phyloP scores from a whole-genome alignment of 495 filamentous ascomycete genomes.

The Coniosporium apollinis region DNA sequence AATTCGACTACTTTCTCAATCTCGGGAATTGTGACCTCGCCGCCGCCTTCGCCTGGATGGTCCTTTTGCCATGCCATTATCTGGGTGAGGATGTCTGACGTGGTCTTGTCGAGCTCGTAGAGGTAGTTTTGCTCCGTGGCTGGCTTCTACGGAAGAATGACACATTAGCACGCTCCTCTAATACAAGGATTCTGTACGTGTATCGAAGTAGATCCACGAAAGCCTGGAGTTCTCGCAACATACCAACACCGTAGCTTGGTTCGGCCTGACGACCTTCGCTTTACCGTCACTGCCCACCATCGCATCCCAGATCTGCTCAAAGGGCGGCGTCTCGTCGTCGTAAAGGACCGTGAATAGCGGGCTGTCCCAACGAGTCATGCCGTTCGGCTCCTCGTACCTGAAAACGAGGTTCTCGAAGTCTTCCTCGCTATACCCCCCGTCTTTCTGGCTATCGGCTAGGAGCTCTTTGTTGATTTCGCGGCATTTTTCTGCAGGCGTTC shows the following conservation, averaged over 20 bases:
- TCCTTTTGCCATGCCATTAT: conserved; percentile 58
- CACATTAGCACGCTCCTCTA: too few relatives aligned
- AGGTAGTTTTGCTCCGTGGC: conserved; percentile 61
- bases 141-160: too few relatives aligned
- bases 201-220: too few relatives aligned
- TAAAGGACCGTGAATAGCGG: conserved; percentile 82
- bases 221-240: too few relatives aligned
- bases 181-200: too few relatives aligned
- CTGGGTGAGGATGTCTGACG: conserved; percentile 62
- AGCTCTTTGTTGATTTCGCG: conserved; percentile 37
- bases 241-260: conserved; percentile 70
- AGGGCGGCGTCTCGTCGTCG: conserved; percentile 51
- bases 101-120: conserved; percentile 69
- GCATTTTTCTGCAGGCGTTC: conserved; percentile 54
- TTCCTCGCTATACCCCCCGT: conserved; percentile 27
- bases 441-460: conserved; percentile 13
- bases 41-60: conserved; percentile 41
- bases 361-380: conserved; percentile 87
- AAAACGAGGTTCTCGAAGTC: conserved; percentile 88
- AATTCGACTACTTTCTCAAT: conserved; percentile 18
- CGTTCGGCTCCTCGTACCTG: conserved; percentile 90
- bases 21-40: conserved; percentile 28
- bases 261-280: conserved; percentile 46
- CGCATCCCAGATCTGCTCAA: conserved; percentile 64
- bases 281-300: conserved; percentile 41